Conservation (phyloP, 2,329 filamentous ascomycete genomes). For the Exophiala spinifera region DNA sequence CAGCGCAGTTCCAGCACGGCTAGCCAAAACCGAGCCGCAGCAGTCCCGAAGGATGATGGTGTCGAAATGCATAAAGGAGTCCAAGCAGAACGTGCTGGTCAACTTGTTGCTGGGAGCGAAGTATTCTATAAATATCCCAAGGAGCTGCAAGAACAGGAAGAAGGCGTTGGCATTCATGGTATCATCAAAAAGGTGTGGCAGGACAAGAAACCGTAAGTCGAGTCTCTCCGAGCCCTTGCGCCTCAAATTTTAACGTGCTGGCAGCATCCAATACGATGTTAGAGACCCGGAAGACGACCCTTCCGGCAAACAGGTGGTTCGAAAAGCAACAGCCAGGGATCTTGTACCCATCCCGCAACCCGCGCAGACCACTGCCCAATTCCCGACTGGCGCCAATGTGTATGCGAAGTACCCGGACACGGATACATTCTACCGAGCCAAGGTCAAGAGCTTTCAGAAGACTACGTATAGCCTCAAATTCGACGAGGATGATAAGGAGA, state of each 20-base stretch:
- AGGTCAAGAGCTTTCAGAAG: constrained; percentile 64
- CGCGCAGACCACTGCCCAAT: constrained; percentile 60
- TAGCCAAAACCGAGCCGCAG: constrained; percentile 24
- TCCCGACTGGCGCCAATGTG: constrained; percentile 64
- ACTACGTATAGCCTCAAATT: constrained; percentile 61
- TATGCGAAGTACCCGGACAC: constrained; percentile 78
- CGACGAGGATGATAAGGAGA: constrained; percentile 71
- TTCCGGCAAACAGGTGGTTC: constrained; percentile 26
- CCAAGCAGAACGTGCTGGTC: constrained; percentile 43
- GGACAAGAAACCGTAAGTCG: constrained; percentile 63
- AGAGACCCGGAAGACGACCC: constrained; percentile 28
- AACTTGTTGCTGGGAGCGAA: constrained; percentile 46
- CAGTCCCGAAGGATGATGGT: constrained; percentile 43
- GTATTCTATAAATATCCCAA: constrained; percentile 52
- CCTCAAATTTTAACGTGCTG: constrained; percentile 9
- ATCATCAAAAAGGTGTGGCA: constrained; percentile 72
- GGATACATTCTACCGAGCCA: constrained; percentile 80
- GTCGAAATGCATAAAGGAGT: constrained; percentile 42
- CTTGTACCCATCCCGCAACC: constrained; percentile 72
- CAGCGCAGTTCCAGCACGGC: constrained; percentile 37
- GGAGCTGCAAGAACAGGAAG: constrained; percentile 50
- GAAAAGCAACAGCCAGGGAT: constrained; percentile 68
- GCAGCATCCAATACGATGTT: constrained; percentile 24
- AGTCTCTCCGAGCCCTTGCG: constrained; percentile 3
- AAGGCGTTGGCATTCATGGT: constrained; percentile 65